Evolutionary conservation across 2,329 filamentous ascomycete genomes (phyloP).

Genomic region (Paecilomyces sp.): DNA sequence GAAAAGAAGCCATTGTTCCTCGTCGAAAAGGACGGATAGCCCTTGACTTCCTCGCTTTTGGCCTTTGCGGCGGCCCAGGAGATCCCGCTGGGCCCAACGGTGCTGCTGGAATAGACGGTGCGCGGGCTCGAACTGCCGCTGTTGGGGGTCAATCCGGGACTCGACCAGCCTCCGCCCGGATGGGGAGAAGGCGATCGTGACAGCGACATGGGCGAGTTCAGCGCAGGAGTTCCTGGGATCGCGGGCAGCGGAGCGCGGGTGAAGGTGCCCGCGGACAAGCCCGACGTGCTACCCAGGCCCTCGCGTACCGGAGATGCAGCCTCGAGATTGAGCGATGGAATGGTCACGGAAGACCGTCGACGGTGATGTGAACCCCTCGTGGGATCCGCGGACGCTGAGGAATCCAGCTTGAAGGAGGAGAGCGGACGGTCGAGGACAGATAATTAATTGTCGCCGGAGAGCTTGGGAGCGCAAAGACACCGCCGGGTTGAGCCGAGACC

Average conservation of each 20-base stretch:
- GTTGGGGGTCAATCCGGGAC: slow-evolving; percentile 67
- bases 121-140: slow-evolving; percentile 64
- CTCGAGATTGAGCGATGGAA: slow-evolving; percentile 35
- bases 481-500: not conserved
- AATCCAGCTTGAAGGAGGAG: slow-evolving; percentile 19
- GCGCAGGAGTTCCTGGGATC: slow-evolving; percentile 53
- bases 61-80: slow-evolving; percentile 80
- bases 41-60: slow-evolving; percentile 64
- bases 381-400: slow-evolving; percentile 38
- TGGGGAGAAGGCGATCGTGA: slow-evolving; percentile 83
- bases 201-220: slow-evolving; percentile 62
- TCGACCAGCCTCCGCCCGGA: slow-evolving; percentile 81
- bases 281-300: slow-evolving; percentile 15
- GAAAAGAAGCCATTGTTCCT: slow-evolving; percentile 82
- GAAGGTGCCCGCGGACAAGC: slow-evolving; percentile 14
- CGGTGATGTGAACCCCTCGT: slow-evolving; percentile 23
- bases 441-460: not conserved
- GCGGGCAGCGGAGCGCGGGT: slow-evolving; percentile 42
- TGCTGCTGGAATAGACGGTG: slow-evolving; percentile 25
- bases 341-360: slow-evolving; percentile 39
- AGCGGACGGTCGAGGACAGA: not conserved
- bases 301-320: slow-evolving; percentile 22
- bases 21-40: slow-evolving; percentile 72
- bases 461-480: not conserved
- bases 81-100: slow-evolving; percentile 36